Base-by-base conservation (phyloP, 75 land plant genomes). In the Isoetes taiwanensis region DNA sequence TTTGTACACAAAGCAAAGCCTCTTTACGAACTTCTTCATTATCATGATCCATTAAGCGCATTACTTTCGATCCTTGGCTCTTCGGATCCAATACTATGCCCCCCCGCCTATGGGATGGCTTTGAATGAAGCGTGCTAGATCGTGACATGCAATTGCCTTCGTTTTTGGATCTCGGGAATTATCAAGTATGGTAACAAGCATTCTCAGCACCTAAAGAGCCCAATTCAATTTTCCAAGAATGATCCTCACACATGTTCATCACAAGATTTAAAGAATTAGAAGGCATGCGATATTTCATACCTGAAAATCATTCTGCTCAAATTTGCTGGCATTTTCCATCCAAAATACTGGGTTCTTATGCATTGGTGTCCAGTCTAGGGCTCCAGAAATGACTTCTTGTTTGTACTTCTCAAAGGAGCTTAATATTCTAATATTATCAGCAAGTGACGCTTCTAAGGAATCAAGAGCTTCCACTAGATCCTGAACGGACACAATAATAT, bases 401-500 rank as follows among this genome's bases (percentile, higher is more conserved):
- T 86, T 91, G 64, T 91, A 91, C 61, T 78, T 83, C 35, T 91
- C 97, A 69, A 91, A 91, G 28, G 97, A 91, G 54, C 94, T 91
- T 63, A 91, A 42, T 38, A 52, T 72, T 73, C 77, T 84, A 3
- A 87, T 83, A 65, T 79, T 87, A 48, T 83, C 84, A 54, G 77
- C 81, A 54, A 91, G 60, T 5, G 85, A 78, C 38, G 64, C 82
- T 59, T 91, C 97, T 43, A 91, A 64, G 28, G 72, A 72, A 63
- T 78, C 72, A 56, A 91, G 64, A 24, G 83, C 85, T 30, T 83
- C 85, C 28, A 79, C 50, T 30, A 91, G 69, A 56, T 91, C 97
- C 97, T 89, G 68, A 16, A 55, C 30, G 20, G 35, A 6, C 0
- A 60, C 25, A 54, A 3, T n/a, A n/a, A n/a, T n/a, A n/a, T n/a